Conservation (phyloP, 768 basidiomycete genomes). For the Imleria badia region DNA sequence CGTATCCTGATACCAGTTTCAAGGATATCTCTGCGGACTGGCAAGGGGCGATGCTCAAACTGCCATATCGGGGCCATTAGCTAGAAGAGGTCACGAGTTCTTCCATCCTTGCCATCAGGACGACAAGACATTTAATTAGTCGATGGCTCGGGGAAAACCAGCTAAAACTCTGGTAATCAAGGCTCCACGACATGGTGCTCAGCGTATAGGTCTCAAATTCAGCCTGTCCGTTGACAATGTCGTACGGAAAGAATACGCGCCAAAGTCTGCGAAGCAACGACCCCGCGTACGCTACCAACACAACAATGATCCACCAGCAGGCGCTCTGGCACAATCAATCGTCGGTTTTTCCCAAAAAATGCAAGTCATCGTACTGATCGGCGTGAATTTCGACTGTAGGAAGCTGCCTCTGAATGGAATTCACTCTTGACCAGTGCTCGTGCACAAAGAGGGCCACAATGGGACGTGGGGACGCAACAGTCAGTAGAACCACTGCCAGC, state of each 20-base stretch:
- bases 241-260: conserved; percentile 47
- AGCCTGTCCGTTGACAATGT: conserved; percentile 55
- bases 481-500: conserved; percentile 37
- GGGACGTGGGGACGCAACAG: conserved; percentile 88
- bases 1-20: not conserved
- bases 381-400: conserved; percentile 33
- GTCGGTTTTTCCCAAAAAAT: conserved; percentile 41
- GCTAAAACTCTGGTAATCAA: conserved; percentile 57
- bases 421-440: conserved; percentile 75
- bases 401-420: conserved; percentile 86
- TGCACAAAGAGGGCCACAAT: conserved; percentile 81
- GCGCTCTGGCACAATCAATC: conserved; percentile 56
- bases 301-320: conserved; percentile 47
- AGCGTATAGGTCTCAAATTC: conserved; percentile 65
- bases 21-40: not conserved
- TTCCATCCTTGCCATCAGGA: not conserved
- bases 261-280: conserved; percentile 45
- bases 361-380: not conserved
- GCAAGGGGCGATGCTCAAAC: no score
- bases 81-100: not conserved
- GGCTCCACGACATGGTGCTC: conserved; percentile 75
- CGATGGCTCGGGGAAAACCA: conserved; percentile 44
- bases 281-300: conserved; percentile 48
- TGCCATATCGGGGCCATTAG: conserved; percentile 13
- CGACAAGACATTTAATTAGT: not conserved